Percentiles rank a stretch among this genome's conserved stretches.
These are phyloP conservation scores for Ilyonectria destructans DNA, from an alignment of 2,329 filamentous ascomycete species.

Conservation along the genomic window DNA sequence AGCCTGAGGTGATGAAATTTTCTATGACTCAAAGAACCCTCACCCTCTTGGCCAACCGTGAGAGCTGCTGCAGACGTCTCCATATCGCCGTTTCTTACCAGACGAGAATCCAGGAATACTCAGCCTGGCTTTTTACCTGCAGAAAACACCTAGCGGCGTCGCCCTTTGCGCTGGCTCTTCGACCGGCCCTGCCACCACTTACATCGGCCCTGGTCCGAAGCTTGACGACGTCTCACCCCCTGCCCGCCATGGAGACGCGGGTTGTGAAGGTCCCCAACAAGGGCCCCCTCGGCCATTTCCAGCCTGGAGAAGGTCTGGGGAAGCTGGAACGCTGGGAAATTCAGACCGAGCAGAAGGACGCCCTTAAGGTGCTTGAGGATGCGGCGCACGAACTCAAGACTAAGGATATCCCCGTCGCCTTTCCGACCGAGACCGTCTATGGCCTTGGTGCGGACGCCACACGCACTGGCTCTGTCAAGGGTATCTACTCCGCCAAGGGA, in stretches of 20 bases:
- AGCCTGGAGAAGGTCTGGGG: conserved; percentile 46
- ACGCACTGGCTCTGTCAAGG: conserved; percentile 84
- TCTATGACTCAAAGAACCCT: conserved; percentile 45
- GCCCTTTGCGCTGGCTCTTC: conserved; percentile 23
- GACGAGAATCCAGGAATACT: conserved; percentile 16
- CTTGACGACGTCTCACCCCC: conserved; percentile 30
- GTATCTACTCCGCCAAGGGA: conserved; percentile 94
- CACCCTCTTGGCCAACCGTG: conserved; percentile 33
- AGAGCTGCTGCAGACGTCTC: conserved; percentile 22
- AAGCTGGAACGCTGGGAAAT: conserved; percentile 63
- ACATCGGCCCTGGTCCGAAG: conserved; percentile 41
- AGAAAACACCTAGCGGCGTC: conserved; percentile 12
- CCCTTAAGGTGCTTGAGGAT: conserved; percentile 66
- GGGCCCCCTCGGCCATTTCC: conserved; percentile 56
- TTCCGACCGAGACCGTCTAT: conserved; percentile 98
- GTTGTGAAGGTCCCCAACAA: conserved; percentile 56
- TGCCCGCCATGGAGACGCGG: conserved; percentile 58
- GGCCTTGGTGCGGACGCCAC: conserved; percentile 97
- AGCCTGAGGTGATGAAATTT: conserved; percentile 48
- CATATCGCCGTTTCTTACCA: not conserved
- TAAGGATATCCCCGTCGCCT: conserved; percentile 86
- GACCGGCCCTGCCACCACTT: conserved; percentile 44
- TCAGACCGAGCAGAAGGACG: conserved; percentile 48
- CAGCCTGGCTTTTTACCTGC: conserved; percentile 17
- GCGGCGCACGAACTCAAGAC: conserved; percentile 78